Evolutionary conservation across 23 red algal species (phyloP).

Genomic region (Gracilaria vermiculophylla): DNA sequence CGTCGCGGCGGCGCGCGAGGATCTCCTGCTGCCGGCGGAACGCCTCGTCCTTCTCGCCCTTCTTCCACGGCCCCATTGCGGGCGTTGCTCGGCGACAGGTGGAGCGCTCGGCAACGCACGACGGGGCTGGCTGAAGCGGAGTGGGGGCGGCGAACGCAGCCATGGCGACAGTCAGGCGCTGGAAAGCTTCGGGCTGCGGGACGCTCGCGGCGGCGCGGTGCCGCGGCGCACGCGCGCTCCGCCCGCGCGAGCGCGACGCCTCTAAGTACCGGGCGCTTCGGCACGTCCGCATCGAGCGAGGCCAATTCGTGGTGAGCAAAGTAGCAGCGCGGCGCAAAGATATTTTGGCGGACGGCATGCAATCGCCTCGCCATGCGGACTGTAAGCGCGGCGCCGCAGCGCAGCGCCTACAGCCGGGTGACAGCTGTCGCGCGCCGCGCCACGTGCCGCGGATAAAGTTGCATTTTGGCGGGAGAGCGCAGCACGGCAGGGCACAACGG

Average conservation of each 20-base stretch:
- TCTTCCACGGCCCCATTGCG: conserved; percentile 58
- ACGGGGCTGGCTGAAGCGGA: neutral
- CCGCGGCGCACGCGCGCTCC: neutral
- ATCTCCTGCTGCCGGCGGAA: conserved; percentile 72
- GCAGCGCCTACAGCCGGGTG: no score
- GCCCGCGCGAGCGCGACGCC: neutral
- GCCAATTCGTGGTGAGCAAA: conserved; percentile 19
- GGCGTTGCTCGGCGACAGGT: conserved; percentile 2
- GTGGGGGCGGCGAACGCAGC: neutral
- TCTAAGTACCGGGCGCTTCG: neutral
- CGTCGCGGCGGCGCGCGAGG: conserved; percentile 56
- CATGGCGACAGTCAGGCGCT: neutral
- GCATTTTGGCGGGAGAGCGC: conserved; percentile 11
- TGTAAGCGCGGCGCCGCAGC: no score
- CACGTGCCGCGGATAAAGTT: no score
- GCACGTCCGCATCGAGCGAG: neutral
- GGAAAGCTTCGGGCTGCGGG: neutral
- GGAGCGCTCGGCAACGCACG: neutral
- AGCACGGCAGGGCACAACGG: no score
- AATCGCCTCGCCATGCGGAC: no score
- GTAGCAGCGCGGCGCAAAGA: neutral
- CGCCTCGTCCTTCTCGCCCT: conserved; percentile 69
- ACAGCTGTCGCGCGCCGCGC: no score
- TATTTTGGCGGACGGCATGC: neutral
- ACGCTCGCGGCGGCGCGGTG: neutral